Evolutionary conservation across 495 filamentous ascomycete species (phyloP), one percentile per base, ranked within the genome.

Genomic region (Cudoniella acicularis): DNA sequence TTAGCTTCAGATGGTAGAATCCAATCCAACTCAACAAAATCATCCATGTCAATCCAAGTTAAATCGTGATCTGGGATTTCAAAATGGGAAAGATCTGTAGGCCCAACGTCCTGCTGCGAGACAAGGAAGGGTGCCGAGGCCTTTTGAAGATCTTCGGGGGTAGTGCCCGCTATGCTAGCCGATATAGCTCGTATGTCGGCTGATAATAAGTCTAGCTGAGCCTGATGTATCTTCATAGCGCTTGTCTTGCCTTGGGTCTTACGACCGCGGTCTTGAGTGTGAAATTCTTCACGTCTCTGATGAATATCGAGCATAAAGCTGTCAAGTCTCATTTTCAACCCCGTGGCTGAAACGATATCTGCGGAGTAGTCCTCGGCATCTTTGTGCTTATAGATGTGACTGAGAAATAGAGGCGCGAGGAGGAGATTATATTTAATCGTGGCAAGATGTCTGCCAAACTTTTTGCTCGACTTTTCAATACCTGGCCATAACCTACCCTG

Each of bases 11-110:
- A 89, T 0, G 94, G 93, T 17, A 97, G 75, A 57, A 96, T 89
- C 92, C 93, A 97, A 68, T 96, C 94, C 10, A 98, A 78, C 70
- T 98, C 94, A 23, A 98, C 91, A 74, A 98, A 98, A 69, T 98
- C 94, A 72, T 98, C 94, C 92, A 98, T 97, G 69, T 98, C 94
- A 66, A 98, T 88, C 94, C 94, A 98, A 53, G 84, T 87, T 63
- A 90, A 83, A 69, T 98, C 94, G 40, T 92, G 90, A 67, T 98
- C 94, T 0, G 92, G 91, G 56, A 98, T 96, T 0, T 85, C 91
- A 69, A 98, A 98, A 25, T 88, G 84, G 17, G 92, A 96, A 46
- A 96, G 77, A 72, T 98, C 91, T 6, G 71, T 70, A 30, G 66
- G 62, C 24, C 77, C 76, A 2, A 70, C 71, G 8, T 80, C 78